These are phyloP conservation scores for Porpolomopsis calyptriformis DNA, from an alignment of 768 basidiomycete genomes.

Conservation along the genomic window DNA sequence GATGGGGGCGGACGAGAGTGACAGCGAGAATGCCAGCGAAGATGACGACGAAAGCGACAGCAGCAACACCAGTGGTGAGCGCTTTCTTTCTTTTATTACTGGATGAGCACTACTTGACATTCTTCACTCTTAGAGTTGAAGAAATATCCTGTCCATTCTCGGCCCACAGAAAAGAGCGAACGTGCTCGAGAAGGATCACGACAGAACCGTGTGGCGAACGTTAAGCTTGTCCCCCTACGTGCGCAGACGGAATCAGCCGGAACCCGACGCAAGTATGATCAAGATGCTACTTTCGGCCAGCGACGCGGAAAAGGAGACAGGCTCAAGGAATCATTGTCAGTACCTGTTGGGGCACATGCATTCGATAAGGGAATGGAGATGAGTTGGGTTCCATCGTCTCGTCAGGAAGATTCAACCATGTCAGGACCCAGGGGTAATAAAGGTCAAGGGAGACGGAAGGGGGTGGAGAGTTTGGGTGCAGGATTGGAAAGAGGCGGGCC, in stretches of 20 bases:
- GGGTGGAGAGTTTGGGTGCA: slow-evolving; percentile 72
- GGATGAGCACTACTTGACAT: not conserved
- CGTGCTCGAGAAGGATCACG: slow-evolving; percentile 37
- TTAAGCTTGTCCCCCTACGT: slow-evolving; percentile 59
- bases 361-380: slow-evolving; percentile 71
- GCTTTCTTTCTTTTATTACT: slow-evolving; percentile 3
- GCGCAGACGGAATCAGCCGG: slow-evolving; percentile 26
- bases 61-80: slow-evolving; percentile 47
- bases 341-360: slow-evolving; percentile 6
- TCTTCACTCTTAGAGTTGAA: slow-evolving; percentile 32
- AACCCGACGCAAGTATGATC: slow-evolving; percentile 25
- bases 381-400: slow-evolving; percentile 62
- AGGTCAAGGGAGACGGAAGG: slow-evolving; percentile 33
- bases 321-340: too few relatives aligned
- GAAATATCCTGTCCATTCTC: too few relatives aligned
- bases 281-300: slow-evolving; percentile 60
- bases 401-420: slow-evolving; percentile 25
- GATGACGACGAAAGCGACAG: slow-evolving; percentile 32
- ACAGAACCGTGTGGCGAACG: slow-evolving; percentile 37
- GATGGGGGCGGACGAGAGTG: slow-evolving; percentile 31
- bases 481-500: slow-evolving; percentile 78
- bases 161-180: slow-evolving; percentile 38
- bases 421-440: too few relatives aligned
- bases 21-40: slow-evolving; percentile 33
- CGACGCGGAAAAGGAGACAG: slow-evolving; percentile 32